phyloP scores from a whole-genome alignment of 495 filamentous ascomycete genomes.

The Rostrohypoxylon terebratum region DNA sequence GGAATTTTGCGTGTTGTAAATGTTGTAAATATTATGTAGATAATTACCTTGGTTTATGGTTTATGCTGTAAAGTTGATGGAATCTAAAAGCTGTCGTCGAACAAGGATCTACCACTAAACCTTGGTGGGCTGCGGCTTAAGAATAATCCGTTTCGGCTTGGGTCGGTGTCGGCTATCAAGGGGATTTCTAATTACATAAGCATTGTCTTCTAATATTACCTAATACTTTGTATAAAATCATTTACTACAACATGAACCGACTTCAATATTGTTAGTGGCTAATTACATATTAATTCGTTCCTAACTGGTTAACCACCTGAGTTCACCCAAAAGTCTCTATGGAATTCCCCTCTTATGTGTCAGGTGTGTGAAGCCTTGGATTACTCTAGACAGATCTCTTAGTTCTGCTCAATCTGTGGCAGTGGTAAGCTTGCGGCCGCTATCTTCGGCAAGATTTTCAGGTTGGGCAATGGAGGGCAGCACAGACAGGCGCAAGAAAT shows the following conservation, averaged over 20 bases:
- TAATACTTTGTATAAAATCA: not conserved
- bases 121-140: not conserved
- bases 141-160: constrained; percentile 5
- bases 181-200: not conserved
- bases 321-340: no score
- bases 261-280: no score
- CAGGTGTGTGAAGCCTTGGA: not conserved
- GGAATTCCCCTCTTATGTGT: not conserved
- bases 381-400: not conserved
- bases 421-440: not conserved
- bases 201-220: no score
- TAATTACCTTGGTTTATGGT: not conserved
- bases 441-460: not conserved
- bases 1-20: not conserved
- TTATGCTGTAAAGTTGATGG: not conserved
- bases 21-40: no score
- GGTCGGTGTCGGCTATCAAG: not conserved
- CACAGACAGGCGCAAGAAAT: constrained; percentile 34
- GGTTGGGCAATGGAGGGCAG: constrained; percentile 19
- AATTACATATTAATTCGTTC: no score
- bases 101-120: not conserved
- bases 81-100: no score
- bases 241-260: not conserved
- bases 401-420: not conserved
- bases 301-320: no score